A percentile compares a stretch with the other conserved stretches of the same genome.
phyloP scores from a whole-genome alignment of 208 protist species.

The Phytomonas serpens region DNA sequence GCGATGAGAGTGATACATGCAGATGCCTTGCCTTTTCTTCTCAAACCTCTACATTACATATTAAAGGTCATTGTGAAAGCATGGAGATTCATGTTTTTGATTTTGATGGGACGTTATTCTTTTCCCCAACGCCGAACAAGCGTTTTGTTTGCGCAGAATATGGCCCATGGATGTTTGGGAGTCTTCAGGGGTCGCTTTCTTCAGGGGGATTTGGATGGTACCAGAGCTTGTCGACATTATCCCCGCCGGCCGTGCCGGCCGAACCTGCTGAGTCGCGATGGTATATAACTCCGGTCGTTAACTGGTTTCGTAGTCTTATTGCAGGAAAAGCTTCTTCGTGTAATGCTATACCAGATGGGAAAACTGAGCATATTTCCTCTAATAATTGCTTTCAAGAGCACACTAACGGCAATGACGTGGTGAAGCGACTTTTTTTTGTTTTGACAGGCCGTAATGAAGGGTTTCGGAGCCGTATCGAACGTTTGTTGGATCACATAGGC shows the following conservation, averaged over 20 bases:
- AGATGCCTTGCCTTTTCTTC: neutral
- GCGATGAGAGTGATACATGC: neutral
- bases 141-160: constrained; percentile 6
- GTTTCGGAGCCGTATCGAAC: constrained; percentile 46
- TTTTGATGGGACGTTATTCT: constrained; percentile 82
- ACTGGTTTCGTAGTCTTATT: constrained; percentile 23
- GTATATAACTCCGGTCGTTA: constrained; percentile 21
- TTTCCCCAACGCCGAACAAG: constrained; percentile 38
- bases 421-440: constrained; percentile 37
- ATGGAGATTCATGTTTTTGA: constrained; percentile 76
- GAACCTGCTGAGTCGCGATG: constrained; percentile 19
- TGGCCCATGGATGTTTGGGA: neutral
- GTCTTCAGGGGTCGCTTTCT: constrained; percentile 22
- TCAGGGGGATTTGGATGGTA: constrained; percentile 71
- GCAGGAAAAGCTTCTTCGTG: neutral
- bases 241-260: constrained; percentile 52
- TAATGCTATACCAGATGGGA: neutral
- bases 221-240: constrained; percentile 56
- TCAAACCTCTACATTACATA: neutral
- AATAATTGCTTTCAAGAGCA: neutral
- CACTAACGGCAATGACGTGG: neutral
- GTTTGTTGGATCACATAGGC: constrained; percentile 40
- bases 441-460: constrained; percentile 63
- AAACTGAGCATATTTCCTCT: neutral
- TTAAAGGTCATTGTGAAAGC: neutral